Conservation (phyloP, 1,139 yeast species). For the Candida anutae region DNA sequence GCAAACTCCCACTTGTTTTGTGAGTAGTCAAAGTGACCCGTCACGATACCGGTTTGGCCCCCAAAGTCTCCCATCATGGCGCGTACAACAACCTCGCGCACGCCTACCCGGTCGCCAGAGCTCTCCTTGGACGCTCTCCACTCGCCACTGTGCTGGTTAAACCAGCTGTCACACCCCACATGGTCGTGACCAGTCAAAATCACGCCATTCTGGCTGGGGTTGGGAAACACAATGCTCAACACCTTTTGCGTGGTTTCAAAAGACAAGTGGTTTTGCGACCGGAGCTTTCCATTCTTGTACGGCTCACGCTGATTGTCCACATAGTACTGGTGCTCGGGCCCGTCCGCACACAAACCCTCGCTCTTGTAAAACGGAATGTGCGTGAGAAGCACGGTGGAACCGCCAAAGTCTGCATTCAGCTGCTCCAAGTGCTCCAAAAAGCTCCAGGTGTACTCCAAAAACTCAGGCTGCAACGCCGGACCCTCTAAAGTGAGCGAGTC, state of each 20-base stretch:
- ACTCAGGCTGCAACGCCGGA: slow-evolving; percentile 74
- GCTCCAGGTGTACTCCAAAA: slow-evolving; percentile 59
- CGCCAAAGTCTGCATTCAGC: slow-evolving; percentile 45
- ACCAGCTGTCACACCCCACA: slow-evolving; percentile 78
- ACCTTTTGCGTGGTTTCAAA: slow-evolving; percentile 59
- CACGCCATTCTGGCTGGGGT: slow-evolving; percentile 58
- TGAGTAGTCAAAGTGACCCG: slow-evolving; percentile 47
- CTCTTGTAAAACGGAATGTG: slow-evolving; percentile 85
- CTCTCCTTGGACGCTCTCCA: slow-evolving; percentile 54
- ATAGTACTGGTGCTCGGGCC: slow-evolving; percentile 60
- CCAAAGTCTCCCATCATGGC: slow-evolving; percentile 95
- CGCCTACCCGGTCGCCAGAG: slow-evolving; percentile 21
- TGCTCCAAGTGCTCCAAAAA: slow-evolving; percentile 54
- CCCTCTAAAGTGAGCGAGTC: slow-evolving; percentile 85
- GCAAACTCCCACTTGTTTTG: slow-evolving; percentile 53
- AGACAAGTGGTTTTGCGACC: slow-evolving; percentile 84
- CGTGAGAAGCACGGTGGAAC: slow-evolving; percentile 76
- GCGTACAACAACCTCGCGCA: slow-evolving; percentile 78
- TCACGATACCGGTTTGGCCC: slow-evolving; percentile 80
- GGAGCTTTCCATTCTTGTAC: slow-evolving; percentile 58
- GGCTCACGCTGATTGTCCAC: slow-evolving; percentile 55
- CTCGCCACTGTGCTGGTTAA: slow-evolving; percentile 34
- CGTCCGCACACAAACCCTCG: slow-evolving; percentile 79
- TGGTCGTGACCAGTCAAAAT: slow-evolving; percentile 95
- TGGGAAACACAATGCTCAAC: slow-evolving; percentile 59